Evolutionary conservation across 2,329 filamentous ascomycete species (phyloP), one percentile per base, ranked within the genome.

Genomic region (Neonectria coccinea): DNA sequence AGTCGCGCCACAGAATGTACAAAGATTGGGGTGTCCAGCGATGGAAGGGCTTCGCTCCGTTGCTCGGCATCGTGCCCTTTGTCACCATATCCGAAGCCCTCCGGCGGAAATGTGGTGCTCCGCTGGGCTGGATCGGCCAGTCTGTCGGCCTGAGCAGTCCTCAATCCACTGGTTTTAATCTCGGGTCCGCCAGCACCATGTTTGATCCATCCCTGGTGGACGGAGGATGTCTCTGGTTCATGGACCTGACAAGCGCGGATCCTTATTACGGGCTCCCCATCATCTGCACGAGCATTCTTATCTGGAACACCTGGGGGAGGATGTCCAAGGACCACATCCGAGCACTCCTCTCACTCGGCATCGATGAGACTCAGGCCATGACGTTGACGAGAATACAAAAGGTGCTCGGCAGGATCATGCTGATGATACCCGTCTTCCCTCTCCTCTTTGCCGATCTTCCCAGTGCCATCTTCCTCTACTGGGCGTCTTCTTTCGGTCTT

Each of bases 181-280:
- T 77, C 2, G 73, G 73, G 12, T 68, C 71, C 4, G 64, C 74
- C 20, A 67, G 69, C 56, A 65, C 65, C 60, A 67, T 77, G 58
- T 68, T 76, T 41, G 75, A 85, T 47, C 75, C 79, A 3, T 78
- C 79, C 1, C 70, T 89, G n/a, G 71, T 78, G 1, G 78, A 82
- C 0, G 86, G 84, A 5, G 86, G 86, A 27, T 81, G 79, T 44
- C 77, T 88, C 16, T 88, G 86, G 86, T 87, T 88, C 69, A 77
- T 80, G 2, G 83, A 89, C 67, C 79, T 89, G 25, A 83, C 82
- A 7, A 81, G 73, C 31, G 76, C 83, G 33, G 87, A 89, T 64
- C 85, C 87, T 1, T 83, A 82, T 60, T 78, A 81, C 60, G 74
- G 82, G 29, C 79, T 88, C 0, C 85, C 87, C 3, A 27, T 78